Evolutionary conservation across 768 basidiomycete species (phyloP), one percentile per base, ranked within the genome.

Genomic region (Amanita exitialis): DNA sequence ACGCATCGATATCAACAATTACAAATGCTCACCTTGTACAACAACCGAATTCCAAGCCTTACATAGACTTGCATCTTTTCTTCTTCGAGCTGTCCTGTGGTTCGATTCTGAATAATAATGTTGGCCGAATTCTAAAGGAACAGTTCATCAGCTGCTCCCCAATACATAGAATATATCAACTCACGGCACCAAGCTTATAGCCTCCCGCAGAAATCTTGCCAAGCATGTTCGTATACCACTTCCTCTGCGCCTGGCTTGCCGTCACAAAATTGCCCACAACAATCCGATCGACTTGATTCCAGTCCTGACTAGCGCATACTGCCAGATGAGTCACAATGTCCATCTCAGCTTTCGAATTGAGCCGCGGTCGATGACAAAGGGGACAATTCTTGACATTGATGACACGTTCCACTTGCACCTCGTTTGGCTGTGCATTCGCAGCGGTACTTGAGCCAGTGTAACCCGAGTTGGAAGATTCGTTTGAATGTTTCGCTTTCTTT

Each of bases 11-110:
- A 15, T 6, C 16, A 23, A 12, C 42, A 23, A 36, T 8, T 10
- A 4, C 30, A 20, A 7, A 13, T 20, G 49, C 35, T 7, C 7
- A 76, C 82, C 76, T 88, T 90, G 74, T 98, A 99, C 53, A 97
- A 64, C 52, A 99, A 61, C 23, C 95, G 74, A 60, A 99, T 99
- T 2, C 95, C 95, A 13, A 99, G 68, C 35, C 94, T 72, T 0
- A 97, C 91, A 62, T 96, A 97, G 1, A 77, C 76, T 60, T 93
- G 86, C 92, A 97, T 99, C 73, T 97, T 98, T 70, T 98, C 95
- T 67, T 99, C 95, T 62, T 93, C 87, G 52, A 98, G 63, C 63
- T 90, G 88, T 0, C 95, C 95, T 0, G 90, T 93, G 64, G 80
- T 66, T 12, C 95, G 77, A 62, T 97, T 93, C 69, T 98, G 95